Percentiles rank a stretch among this genome's conserved stretches.
phyloP scores from a whole-genome alignment of 2,329 filamentous ascomycete genomes.

The Incumbomyces lentus region DNA sequence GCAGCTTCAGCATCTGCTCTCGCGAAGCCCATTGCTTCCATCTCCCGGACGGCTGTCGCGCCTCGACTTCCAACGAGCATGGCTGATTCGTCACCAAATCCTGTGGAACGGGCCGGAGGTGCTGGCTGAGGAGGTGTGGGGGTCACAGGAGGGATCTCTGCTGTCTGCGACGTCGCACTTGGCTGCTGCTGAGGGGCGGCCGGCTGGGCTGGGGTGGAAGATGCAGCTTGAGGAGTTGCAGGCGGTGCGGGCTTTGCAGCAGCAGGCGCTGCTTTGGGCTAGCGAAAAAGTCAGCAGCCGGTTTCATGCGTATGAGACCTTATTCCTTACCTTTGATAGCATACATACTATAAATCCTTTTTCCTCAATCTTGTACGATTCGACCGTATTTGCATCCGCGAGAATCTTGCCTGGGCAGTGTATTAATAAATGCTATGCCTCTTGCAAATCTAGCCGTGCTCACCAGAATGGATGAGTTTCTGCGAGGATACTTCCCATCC shows the following conservation, averaged over 20 bases:
- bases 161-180: slow-evolving; percentile 44
- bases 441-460: slow-evolving; percentile 21
- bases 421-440: background rate
- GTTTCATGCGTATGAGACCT: no score
- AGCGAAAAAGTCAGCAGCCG: slow-evolving; percentile 6
- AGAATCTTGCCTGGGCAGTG: slow-evolving; percentile 74
- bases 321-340: slow-evolving; percentile 70
- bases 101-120: slow-evolving; percentile 34
- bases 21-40: slow-evolving; percentile 96
- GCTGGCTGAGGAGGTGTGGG: slow-evolving; percentile 35
- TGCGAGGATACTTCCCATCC: slow-evolving; percentile 84
- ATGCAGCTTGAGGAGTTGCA: slow-evolving; percentile 39
- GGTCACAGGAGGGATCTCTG: slow-evolving; percentile 40
- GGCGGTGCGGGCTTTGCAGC: slow-evolving; percentile 35
- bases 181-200: slow-evolving; percentile 37
- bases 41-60: slow-evolving; percentile 71
- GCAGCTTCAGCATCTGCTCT: slow-evolving; percentile 80
- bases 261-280: slow-evolving; percentile 61
- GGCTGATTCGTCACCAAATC: slow-evolving; percentile 64
- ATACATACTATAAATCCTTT: slow-evolving; percentile 99
- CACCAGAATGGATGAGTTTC: slow-evolving; percentile 98
- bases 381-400: slow-evolving; percentile 93
- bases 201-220: slow-evolving; percentile 41
- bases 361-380: slow-evolving; percentile 97
- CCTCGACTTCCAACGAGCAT: slow-evolving; percentile 77